A percentile compares a stretch with the other conserved stretches of the same genome.
Conservation (phyloP, 257 asterid genomes). For the Verbena officinalis region DNA sequence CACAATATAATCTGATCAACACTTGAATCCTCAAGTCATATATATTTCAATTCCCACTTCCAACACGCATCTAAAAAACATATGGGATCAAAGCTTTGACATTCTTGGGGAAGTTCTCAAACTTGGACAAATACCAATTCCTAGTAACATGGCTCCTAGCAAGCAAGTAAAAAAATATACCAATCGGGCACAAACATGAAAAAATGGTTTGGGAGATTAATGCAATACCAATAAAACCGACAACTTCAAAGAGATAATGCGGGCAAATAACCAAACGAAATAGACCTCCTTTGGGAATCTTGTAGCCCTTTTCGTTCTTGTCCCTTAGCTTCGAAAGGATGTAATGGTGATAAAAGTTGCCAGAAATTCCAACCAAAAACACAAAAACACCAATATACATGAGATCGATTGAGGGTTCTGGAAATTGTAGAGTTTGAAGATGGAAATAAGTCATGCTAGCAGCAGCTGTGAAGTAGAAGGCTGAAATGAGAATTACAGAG, state of each 20-base stretch:
- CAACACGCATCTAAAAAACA: conserved; percentile 44
- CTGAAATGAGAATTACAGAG: conserved; percentile 44
- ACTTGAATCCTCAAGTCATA: neutral
- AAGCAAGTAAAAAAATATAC: conserved; percentile 43
- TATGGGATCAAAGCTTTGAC: conserved; percentile 72
- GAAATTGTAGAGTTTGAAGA: conserved; percentile 34
- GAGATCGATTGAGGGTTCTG: conserved; percentile 64
- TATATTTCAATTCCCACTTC: neutral
- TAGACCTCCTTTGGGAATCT: conserved; percentile 69
- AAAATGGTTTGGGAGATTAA: conserved; percentile 54
- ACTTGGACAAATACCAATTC: conserved; percentile 74
- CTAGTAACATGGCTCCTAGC: conserved; percentile 65
- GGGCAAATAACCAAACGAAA: conserved; percentile 68
- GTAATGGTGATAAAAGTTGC: conserved; percentile 75
- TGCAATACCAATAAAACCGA: conserved; percentile 49
- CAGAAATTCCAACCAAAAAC: conserved; percentile 46
- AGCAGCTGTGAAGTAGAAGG: conserved; percentile 45
- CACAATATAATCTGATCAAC: neutral
- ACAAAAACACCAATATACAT: conserved; percentile 50
- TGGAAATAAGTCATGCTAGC: conserved; percentile 52
- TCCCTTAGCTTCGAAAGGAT: conserved; percentile 63
- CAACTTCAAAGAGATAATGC: conserved; percentile 70
- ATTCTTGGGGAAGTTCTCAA: conserved; percentile 62
- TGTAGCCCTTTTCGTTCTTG: conserved; percentile 56
- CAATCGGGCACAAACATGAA: conserved; percentile 43